Percentiles rank a stretch among this genome's conserved stretches.
These are phyloP conservation scores for Batrachochytrium dendrobatidis DNA, from an alignment of 371 early-diverging fungal species.

Conservation along the genomic window DNA sequence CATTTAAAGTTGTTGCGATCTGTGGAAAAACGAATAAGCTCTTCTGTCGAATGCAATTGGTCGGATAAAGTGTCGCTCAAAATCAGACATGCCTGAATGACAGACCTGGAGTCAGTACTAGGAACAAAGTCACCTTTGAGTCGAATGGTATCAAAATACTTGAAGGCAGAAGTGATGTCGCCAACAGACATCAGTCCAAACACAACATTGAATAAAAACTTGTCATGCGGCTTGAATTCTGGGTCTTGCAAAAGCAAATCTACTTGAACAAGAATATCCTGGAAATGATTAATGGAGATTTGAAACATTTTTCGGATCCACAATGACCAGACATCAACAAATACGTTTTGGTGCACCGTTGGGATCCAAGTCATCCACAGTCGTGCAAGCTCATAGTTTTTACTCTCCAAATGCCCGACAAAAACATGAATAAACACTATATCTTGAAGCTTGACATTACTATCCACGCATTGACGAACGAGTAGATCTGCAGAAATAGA, in stretches of 20 bases:
- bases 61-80: neutral
- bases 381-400: constrained; percentile 1
- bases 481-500: neutral
- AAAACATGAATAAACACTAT: neutral
- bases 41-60: neutral
- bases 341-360: neutral
- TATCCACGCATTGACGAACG: neutral
- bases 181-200: neutral
- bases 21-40: neutral
- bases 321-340: neutral
- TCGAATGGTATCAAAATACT: neutral
- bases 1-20: neutral
- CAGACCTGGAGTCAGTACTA: too few relatives aligned
- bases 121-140: neutral
- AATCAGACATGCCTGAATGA: neutral
- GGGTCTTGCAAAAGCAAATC: neutral
- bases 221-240: neutral
- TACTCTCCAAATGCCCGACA: neutral
- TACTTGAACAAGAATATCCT: neutral
- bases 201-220: neutral
- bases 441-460: neutral
- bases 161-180: neutral
- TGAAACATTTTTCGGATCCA: neutral
- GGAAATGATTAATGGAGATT: neutral
- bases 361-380: neutral